Base-by-base conservation (phyloP, 2,329 filamentous ascomycete genomes). In the Ustulina deusta region DNA sequence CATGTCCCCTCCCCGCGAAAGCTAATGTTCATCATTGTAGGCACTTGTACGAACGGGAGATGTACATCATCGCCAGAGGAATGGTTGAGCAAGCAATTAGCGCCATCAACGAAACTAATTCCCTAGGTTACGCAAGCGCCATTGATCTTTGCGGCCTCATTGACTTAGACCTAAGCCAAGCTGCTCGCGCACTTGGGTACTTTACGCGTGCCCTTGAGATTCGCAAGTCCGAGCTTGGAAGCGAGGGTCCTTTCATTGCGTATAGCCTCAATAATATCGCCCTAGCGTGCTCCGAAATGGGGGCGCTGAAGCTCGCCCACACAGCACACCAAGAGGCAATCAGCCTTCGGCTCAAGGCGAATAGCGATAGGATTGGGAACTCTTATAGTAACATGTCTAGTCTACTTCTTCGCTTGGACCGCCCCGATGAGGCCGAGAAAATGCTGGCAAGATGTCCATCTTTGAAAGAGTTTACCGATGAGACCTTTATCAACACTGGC, bases 351-450 rank as follows among this genome's bases (percentile, higher is more conserved):
- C 70, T 76, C 15, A 56, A 69, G 22, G 71, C 70, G 44, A 76
- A 77, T 25, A 78, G 75, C 52, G 75, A 77, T 61, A 64, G 77
- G 29, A 77, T 80, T 52, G 78, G 77, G 6, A 80, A 81, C 69
- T 80, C 78, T 15, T 81, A 80, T 63, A 80, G 78, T 69, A 80
- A 80, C 65, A 75, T 80, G 76, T 73, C 78, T 0, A 78, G 78
- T 61, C 68, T 79, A 10, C 71, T 80, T 7, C 73, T 81, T 5
- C 71, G 76, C 22, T 78, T 79, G 78, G 73, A 73, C 4, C 71
- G 73, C 40, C 73, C 78, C 9, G 72, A 81, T 65, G 76, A 79
- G 49, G 77, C 79, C 7, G 76, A 81, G 65, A 72, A 76, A 22
- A 78, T 77, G 71, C 73, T 79, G 3, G 73, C 72, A 49, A 70